These are phyloP conservation scores for Ceratocystis destructans DNA, from an alignment of 2,329 filamentous ascomycete species.

Conservation along the genomic window DNA sequence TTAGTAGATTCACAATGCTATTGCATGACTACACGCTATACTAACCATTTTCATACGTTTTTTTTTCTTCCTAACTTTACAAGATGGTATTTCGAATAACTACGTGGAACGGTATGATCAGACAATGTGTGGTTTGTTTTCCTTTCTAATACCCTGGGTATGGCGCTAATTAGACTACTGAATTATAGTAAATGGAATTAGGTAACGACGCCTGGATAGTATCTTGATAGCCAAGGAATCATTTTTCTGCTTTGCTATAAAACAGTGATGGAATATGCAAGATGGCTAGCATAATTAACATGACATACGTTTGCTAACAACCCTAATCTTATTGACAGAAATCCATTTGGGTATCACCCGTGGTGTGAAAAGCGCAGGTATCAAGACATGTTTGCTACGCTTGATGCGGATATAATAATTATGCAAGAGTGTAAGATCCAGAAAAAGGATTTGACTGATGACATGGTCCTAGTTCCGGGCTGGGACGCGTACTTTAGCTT, in stretches of 20 bases:
- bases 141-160: neutral
- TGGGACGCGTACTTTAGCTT: slow-evolving; percentile 97
- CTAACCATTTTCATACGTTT: too few relatives aligned
- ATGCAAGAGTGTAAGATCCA: slow-evolving; percentile 98
- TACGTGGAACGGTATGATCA: slow-evolving; percentile 64
- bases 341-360: slow-evolving; percentile 73
- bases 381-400: slow-evolving; percentile 81
- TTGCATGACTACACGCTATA: too few relatives aligned
- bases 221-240: neutral
- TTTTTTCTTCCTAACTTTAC: too few relatives aligned
- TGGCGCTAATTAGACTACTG: neutral
- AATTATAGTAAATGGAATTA: slow-evolving; percentile 60
- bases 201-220: slow-evolving; percentile 33
- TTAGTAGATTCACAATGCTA: too few relatives aligned
- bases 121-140: neutral
- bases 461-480: slow-evolving; percentile 87
- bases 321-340: slow-evolving; percentile 33
- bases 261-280: neutral
- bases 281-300: neutral
- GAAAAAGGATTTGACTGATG: slow-evolving; percentile 76
- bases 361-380: slow-evolving; percentile 58
- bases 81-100: slow-evolving; percentile 66
- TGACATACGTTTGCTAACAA: neutral
- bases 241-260: neutral
- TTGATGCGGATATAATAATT: slow-evolving; percentile 83